These are phyloP conservation scores for Apiospora kogelbergensis DNA, from an alignment of 2,329 filamentous ascomycete species.

Conservation along the genomic window DNA sequence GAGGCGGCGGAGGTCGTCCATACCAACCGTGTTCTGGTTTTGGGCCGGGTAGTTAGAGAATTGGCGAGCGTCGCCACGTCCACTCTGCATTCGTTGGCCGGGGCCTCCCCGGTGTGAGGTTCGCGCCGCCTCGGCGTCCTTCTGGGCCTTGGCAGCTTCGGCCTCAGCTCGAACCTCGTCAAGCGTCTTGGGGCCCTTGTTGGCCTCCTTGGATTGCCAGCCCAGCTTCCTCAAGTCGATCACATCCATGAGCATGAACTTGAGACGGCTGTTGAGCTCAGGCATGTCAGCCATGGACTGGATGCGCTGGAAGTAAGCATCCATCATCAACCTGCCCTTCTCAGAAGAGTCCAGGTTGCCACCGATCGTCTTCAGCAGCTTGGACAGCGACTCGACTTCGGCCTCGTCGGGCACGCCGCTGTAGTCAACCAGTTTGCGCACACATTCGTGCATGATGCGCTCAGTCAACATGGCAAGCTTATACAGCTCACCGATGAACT, in stretches of 20 bases:
- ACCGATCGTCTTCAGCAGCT: conserved; percentile 89
- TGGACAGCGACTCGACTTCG: conserved; percentile 92
- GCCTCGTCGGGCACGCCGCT: conserved; percentile 91
- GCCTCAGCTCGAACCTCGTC: conserved; percentile 83
- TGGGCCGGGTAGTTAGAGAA: conserved; percentile 75
- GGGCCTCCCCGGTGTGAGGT: conserved; percentile 64
- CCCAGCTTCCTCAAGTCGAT: conserved; percentile 74
- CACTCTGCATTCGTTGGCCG: conserved; percentile 69
- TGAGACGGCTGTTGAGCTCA: conserved; percentile 80
- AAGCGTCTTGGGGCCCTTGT: conserved; percentile 97
- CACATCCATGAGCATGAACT: conserved; percentile 96
- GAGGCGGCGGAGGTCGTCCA: conserved; percentile 87
- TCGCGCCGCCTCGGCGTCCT: conserved; percentile 71
- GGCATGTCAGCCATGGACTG: conserved; percentile 76
- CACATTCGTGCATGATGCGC: conserved; percentile 99
- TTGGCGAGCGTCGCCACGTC: conserved; percentile 83
- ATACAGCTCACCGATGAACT: conserved; percentile 99
- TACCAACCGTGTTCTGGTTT: conserved; percentile 81
- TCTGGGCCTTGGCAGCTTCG: conserved; percentile 75
- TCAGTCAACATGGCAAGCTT: conserved; percentile 98
- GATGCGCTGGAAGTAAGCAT: conserved; percentile 91
- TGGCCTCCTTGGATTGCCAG: conserved; percentile 85
- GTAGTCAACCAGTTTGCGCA: conserved; percentile 95
- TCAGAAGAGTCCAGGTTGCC: conserved; percentile 79
- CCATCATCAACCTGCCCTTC: conserved; percentile 84